Conservation (phyloP, 192 early-diverging fungal species). For the Coemansia sp. region DNA sequence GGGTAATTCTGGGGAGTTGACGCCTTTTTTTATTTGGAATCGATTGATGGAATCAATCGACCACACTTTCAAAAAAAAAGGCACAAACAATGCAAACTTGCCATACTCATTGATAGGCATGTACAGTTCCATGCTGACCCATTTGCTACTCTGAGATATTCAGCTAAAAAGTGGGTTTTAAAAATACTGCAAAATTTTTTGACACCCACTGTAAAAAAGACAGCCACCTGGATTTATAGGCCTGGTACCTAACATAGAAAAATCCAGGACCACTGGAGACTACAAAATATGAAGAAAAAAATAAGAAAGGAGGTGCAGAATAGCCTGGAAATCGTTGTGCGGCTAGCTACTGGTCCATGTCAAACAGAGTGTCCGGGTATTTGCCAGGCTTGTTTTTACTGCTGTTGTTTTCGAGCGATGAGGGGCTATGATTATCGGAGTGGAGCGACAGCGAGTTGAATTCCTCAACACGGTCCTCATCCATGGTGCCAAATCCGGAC, state of each 20-base stretch:
- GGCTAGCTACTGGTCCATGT: constrained; percentile 25
- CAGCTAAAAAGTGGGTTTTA: not conserved
- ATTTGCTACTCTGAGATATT: not conserved
- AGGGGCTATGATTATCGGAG: constrained; percentile 16
- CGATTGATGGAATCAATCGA: no score
- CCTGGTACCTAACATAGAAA: not conserved
- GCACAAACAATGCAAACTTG: not conserved
- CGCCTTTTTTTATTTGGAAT: no score
- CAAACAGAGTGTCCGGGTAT: constrained; percentile 25
- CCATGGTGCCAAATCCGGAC: constrained; percentile 18
- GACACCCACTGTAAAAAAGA: not conserved
- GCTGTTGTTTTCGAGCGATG: constrained; percentile 18
- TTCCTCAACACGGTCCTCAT: constrained; percentile 14
- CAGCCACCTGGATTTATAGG: not conserved
- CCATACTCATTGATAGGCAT: no score
- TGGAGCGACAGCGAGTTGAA: constrained; percentile 13
- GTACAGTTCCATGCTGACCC: no score
- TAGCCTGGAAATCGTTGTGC: not conserved
- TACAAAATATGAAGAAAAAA: constrained; percentile 1
- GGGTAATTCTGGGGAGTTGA: no score
- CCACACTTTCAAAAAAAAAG: not conserved
- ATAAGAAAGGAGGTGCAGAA: not conserved
- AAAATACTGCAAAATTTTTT: not conserved
- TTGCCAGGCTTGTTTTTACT: constrained; percentile 12
- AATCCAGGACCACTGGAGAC: not conserved